Evolutionary conservation across 1,284 basidiomycete genomes (phyloP).

Genomic region (Pterula multifida): DNA sequence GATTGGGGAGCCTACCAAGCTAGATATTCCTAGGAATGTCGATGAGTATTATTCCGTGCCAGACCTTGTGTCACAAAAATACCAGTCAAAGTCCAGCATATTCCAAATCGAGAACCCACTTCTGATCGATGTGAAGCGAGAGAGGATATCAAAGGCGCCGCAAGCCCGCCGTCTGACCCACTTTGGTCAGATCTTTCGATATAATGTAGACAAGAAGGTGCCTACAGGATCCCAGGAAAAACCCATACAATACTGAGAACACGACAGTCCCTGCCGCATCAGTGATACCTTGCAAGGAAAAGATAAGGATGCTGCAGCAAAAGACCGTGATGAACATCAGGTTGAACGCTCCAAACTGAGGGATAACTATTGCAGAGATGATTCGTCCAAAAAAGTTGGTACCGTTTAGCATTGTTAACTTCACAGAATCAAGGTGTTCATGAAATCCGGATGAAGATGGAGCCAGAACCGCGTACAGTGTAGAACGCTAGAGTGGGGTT

Average conservation of each 20-base stretch:
- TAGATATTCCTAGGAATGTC: not conserved
- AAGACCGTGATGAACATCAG: not conserved
- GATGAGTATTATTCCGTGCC: not conserved
- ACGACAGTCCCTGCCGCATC: not conserved
- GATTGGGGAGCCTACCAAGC: not conserved
- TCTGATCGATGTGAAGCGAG: not conserved
- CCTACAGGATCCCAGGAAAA: not conserved
- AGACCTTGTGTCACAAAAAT: not conserved
- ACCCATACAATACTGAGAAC: not conserved
- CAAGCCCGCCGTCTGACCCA: not conserved
- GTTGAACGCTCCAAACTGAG: not conserved
- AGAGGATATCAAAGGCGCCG: not conserved
- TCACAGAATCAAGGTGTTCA: too few species aligned
- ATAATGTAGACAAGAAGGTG: not conserved
- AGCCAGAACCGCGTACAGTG: slow-evolving; percentile 22
- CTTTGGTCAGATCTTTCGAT: not conserved
- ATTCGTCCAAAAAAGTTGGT: not conserved
- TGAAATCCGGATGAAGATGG: too few species aligned
- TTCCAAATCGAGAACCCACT: not conserved
- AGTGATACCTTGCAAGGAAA: not conserved
- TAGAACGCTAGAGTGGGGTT: slow-evolving; percentile 32
- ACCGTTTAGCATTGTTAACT: slow-evolving; percentile 1
- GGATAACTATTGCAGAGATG: not conserved
- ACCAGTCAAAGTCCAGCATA: not conserved
- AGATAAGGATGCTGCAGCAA: not conserved